Evolutionary conservation across 2,329 filamentous ascomycete genomes (phyloP).

Genomic region (Orbilia blumenaviensis): DNA sequence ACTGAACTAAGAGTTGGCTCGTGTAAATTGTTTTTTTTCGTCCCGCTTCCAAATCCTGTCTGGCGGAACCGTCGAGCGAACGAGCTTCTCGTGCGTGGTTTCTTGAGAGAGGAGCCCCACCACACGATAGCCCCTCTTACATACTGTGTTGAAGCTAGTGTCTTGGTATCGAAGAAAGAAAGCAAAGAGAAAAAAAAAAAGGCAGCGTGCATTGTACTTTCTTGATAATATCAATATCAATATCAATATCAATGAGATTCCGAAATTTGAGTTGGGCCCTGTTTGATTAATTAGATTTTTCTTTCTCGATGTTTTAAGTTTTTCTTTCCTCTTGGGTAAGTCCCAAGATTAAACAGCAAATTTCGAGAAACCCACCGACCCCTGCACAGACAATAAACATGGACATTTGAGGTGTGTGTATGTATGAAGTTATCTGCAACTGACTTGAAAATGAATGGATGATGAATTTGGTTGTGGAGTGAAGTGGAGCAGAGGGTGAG

Average conservation of each 20-base stretch:
- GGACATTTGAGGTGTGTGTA: no score
- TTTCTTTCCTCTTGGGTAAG: no score
- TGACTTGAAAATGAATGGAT: no score
- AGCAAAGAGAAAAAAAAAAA: no score
- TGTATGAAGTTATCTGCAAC: no score
- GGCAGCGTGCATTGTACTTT: no score
- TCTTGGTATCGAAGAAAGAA: no score
- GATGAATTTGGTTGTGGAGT: not conserved
- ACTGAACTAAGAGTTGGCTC: conserved; percentile 2
- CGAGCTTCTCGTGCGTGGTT: no score
- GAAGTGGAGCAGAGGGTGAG: conserved; percentile 50
- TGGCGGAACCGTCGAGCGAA: conserved; percentile 52
- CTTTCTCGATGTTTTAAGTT: no score
- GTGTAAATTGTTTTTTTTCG: not conserved
- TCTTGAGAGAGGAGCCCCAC: conserved; percentile 24
- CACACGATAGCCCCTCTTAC: not conserved
- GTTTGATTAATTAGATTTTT: no score
- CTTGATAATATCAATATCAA: no score
- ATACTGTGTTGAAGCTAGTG: not conserved
- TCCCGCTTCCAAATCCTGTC: conserved; percentile 54
- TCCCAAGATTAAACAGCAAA: conserved; percentile 30
- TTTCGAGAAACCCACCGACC: conserved; percentile 5
- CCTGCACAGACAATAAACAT: not conserved
- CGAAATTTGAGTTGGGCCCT: not conserved
- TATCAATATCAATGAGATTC: not conserved